Conservation (phyloP, 2,329 filamentous ascomycete species). For the Annulohypoxylon truncatum region DNA sequence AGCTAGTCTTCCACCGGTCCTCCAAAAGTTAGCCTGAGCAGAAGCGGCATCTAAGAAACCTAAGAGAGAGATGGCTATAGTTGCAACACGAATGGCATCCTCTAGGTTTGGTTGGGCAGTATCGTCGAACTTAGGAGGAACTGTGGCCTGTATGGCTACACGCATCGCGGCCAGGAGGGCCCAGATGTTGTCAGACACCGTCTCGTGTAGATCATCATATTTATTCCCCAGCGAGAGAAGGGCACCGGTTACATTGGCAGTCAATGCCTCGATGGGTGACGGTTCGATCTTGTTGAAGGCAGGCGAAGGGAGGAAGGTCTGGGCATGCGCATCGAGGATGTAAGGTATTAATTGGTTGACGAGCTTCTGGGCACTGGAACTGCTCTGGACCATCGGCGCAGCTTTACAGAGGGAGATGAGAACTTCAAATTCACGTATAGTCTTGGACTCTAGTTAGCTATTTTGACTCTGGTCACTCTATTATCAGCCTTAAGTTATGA, state of each 20-base stretch:
- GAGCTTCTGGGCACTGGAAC: slow-evolving; percentile 80
- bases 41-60: slow-evolving; percentile 90
- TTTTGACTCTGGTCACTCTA: background rate
- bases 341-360: slow-evolving; percentile 85
- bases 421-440: slow-evolving; percentile 90
- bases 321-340: slow-evolving; percentile 83
- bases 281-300: slow-evolving; percentile 86
- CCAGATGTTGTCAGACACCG: slow-evolving; percentile 74
- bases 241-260: slow-evolving; percentile 81
- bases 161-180: slow-evolving; percentile 79
- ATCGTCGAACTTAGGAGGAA: slow-evolving; percentile 65
- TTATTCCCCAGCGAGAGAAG: slow-evolving; percentile 83
- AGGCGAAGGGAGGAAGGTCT: slow-evolving; percentile 81
- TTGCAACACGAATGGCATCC: slow-evolving; percentile 76
- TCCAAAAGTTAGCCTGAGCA: slow-evolving; percentile 84
- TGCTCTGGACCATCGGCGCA: slow-evolving; percentile 77
- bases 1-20: slow-evolving; percentile 75
- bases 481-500: slow-evolving; percentile 7
- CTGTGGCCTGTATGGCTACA: slow-evolving; percentile 67
- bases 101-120: slow-evolving; percentile 70
- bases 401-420: slow-evolving; percentile 92
- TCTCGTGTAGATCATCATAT: slow-evolving; percentile 75
- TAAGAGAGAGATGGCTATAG: slow-evolving; percentile 84
- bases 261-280: slow-evolving; percentile 87
- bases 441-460: slow-evolving; percentile 62